Base-by-base conservation (phyloP, 2,329 filamentous ascomycete genomes). In the Anthostomella pinea region DNA sequence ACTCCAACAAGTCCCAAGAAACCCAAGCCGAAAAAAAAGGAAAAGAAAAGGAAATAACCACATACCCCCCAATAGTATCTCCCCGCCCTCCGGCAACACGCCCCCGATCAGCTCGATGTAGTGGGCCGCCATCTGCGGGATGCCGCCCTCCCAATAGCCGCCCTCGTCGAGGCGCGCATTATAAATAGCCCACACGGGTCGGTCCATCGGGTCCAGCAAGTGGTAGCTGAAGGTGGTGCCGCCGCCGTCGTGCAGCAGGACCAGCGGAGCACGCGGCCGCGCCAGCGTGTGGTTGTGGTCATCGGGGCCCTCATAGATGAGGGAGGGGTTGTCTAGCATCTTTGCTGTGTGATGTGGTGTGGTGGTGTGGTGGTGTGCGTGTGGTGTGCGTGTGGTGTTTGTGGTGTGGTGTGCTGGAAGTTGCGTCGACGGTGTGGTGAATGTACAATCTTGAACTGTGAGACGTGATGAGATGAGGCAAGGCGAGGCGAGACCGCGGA, bases 191-290 rank as follows among this genome's bases (percentile, higher is more conserved):
- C 72, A 77, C 23, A 77, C 57, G 13, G 63, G 57, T 5, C 77
- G 72, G 21, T 59, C 57, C 15, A 80, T 60, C 1, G 63, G 51
- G 13, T 69, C 65, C 4, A 81, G 63, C 43, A 70, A 72, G 56
- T 76, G 68, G 54, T 81, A 81, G 46, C 67, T 68, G 51, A 76
- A 79, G 3, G 69, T 71, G 2, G 77, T 81, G 51, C 77, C 77
- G 46, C 77, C 75, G 45, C 77, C 77, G 43, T 81, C 77, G 57
- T 81, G 77, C 24, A 80, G 62, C 27, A 81, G 66, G 39, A 81
- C 61, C 30, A 78, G 60, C 2, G 77, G 75, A n/a, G 63, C 47
- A 8, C 43, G 50, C 20, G 49, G 44, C 35, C 37, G 3, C 46
- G 38, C 30, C 43, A 41, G 15, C 45, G 40, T 8, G 30, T n/a